phyloP scores from a whole-genome alignment of 352 stramenopile species.

The Pythium rishiriense region DNA sequence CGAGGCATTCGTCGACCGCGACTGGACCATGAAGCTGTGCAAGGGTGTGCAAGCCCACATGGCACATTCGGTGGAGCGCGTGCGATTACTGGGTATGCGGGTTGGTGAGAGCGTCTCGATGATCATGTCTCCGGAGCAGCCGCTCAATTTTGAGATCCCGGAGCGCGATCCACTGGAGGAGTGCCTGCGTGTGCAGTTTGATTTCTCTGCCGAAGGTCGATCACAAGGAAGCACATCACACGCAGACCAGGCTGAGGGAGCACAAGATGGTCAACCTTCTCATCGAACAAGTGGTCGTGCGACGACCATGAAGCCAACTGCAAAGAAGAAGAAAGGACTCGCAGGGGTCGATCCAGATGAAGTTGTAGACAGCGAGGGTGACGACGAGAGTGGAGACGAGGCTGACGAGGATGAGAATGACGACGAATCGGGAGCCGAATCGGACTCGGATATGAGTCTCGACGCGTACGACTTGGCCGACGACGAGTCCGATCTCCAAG shows the following conservation, averaged over 20 bases:
- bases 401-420: conserved; percentile 30
- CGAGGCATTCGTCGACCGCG: conserved; percentile 29
- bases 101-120: conserved; percentile 66
- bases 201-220: neutral
- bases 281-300: neutral
- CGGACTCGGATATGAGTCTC: conserved; percentile 72
- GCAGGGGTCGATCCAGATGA: conserved; percentile 58
- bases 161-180: conserved; percentile 38
- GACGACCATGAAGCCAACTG: neutral
- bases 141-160: conserved; percentile 58
- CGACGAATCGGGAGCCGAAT: conserved; percentile 32
- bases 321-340: conserved; percentile 14
- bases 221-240: neutral
- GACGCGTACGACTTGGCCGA: conserved; percentile 68
- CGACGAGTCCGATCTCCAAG: conserved; percentile 63
- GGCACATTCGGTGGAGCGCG: conserved; percentile 56
- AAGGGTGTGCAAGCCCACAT: conserved; percentile 78
- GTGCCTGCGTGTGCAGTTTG: conserved; percentile 4
- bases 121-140: conserved; percentile 61
- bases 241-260: neutral
- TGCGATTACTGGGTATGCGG: conserved; percentile 63
- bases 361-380: conserved; percentile 54
- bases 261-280: neutral
- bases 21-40: conserved; percentile 70
- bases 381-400: conserved; percentile 14